phyloP scores from a whole-genome alignment of 495 filamentous ascomycete genomes.

The Penicillium roqueforti region DNA sequence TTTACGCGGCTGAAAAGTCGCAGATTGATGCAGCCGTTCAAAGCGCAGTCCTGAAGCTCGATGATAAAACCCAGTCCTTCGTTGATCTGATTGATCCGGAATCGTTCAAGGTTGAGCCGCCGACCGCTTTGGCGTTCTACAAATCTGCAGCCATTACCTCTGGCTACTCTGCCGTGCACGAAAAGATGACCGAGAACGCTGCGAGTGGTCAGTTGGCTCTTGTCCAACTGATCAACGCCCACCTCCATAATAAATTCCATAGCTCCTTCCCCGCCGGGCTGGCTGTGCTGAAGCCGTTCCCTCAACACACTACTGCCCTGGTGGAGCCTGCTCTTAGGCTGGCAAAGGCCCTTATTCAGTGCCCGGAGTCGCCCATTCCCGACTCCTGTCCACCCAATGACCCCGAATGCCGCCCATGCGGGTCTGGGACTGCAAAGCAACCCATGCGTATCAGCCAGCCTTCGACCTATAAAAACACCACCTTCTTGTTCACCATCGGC shows the following conservation, averaged over 20 bases:
- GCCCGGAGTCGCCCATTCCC: constrained; percentile 65
- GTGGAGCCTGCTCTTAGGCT: constrained; percentile 65
- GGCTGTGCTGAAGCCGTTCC: constrained; percentile 70
- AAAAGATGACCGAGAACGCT: constrained; percentile 52
- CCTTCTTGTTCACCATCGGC: constrained; percentile 71
- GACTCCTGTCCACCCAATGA: constrained; percentile 82
- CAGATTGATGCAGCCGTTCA: constrained; percentile 65
- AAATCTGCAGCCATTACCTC: constrained; percentile 53
- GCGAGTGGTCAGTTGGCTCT: constrained; percentile 58
- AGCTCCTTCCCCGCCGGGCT: constrained; percentile 72
- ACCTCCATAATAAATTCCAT: constrained; percentile 84
- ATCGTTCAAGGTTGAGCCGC: constrained; percentile 61
- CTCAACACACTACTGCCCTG: constrained; percentile 66
- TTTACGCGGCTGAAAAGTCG: constrained; percentile 69
- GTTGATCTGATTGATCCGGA: constrained; percentile 52
- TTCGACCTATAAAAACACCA: constrained; percentile 54
- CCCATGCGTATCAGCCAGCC: constrained; percentile 56
- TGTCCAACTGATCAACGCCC: constrained; percentile 72
- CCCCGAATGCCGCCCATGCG: constrained; percentile 69
- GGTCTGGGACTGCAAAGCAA: constrained; percentile 42
- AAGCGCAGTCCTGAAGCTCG: constrained; percentile 55
- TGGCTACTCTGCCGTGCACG: constrained; percentile 61
- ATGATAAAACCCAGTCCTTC: constrained; percentile 52
- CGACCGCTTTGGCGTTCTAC: constrained; percentile 75
- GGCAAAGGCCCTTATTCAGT: constrained; percentile 67